Base-by-base conservation (phyloP, 2,329 filamentous ascomycete species). In the Exophiala dermatitidis region DNA sequence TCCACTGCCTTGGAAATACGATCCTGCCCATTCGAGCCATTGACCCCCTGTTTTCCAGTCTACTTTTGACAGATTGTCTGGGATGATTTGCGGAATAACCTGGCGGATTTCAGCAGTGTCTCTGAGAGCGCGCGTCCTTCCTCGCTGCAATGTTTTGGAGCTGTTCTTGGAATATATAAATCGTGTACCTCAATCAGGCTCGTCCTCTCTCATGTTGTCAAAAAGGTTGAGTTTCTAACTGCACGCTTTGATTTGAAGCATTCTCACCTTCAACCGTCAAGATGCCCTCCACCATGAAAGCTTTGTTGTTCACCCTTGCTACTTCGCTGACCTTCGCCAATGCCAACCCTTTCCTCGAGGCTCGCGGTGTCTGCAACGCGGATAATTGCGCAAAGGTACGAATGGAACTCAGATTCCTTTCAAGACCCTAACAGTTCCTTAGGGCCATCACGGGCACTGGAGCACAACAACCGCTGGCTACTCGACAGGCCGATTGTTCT, bases 331-430 rank as follows among this genome's bases (percentile, higher is more conserved):
- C 50, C 5, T 48, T 53, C 6, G 54, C 47, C 36, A 30, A 43
- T 45, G 54, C 50, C 43, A 57, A 50, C 8, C 54, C 50, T 1
- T 52, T 56, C 12, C 30, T 46, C n/a, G 52, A 49, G 31, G 31
- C 29, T 34, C 45, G 53, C 31, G 46, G 41, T n/a, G 46, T 45
- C n/a, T 56, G 53, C 42, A 44, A 36, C 37, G 49, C 49, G 29
- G 53, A 56, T 19, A 56, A 52, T 32, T 56, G 53, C 44, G 53
- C 53, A n/a, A n/a, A n/a, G n/a, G n/a, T n/a, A n/a, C n/a, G n/a
- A n/a, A n/a, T n/a, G n/a, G n/a, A n/a, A n/a, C n/a, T n/a, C n/a
- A n/a, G n/a, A n/a, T n/a, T n/a, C n/a, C n/a, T 3, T 41, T 12
- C 7, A 8, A 10, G 19, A 7, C 28, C 31, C 36, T 52, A 46